Evolutionary conservation across 1,284 basidiomycete species (phyloP), one percentile per base, ranked within the genome.

Genomic region (Rugosomyces carneus): DNA sequence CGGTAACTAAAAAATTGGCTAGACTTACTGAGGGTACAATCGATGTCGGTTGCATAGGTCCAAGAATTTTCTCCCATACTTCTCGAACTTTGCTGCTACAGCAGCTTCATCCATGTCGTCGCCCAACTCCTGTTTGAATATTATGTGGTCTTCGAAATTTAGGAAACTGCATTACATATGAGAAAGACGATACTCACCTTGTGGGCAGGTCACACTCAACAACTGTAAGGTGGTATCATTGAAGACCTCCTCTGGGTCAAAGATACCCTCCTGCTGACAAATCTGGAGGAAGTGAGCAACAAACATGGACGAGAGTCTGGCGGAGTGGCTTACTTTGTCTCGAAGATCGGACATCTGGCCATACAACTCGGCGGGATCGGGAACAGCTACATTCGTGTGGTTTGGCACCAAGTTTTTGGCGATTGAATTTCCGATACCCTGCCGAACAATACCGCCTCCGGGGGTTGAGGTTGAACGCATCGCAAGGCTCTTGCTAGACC

Each of bases 131-230:
- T 39, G 42, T 31, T 56, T 58, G 48, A 66, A 65, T 5, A 57
- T 48, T 15, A 56, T 50, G 36, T 62, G 64, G 45, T 67, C 66
- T 67, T 37, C 6, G 16, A 4, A 47, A 18, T n/a, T 36, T 7
- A 27, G 43, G 10, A 48, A 34, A 13, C 31, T 19, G 37, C 8
- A 27, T 37, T 36, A 18, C 27, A 5, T 19, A 23, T 15, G 13
- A 18, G 11, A 36, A 45, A 16, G 20, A 39, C 23, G 15, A 18
- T 8, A 43, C 56, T 45, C 41, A 65, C 69, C 69, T 49, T 58
- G 54, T 2, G 68, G 68, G 44, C 64, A 61, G 11, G 53, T 59
- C 6, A 52, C 48, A 42, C 67, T 67, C 4, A 71, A 44, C 37
- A 53, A 56, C 48, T 64, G 53, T 35, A 71, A 49, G 10, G 59